Evolutionary conservation across 257 asterid species (phyloP).

Genomic region (Solanum etuberosum): DNA sequence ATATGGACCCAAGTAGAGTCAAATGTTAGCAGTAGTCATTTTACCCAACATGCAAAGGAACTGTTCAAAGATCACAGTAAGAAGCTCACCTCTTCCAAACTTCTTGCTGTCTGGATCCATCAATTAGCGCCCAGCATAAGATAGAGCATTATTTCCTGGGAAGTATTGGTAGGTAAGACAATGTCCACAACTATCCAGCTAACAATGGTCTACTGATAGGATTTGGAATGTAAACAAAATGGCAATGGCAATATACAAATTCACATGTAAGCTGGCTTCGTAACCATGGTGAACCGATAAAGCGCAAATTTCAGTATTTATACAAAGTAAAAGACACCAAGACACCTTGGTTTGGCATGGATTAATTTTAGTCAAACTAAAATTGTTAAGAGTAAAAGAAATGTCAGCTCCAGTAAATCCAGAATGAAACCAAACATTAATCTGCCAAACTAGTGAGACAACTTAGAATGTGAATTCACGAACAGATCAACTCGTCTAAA

Average conservation of each 20-base stretch:
- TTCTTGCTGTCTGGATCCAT: slow-evolving; percentile 88
- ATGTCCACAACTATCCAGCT: background rate
- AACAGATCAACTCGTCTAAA: background rate
- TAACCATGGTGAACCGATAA: background rate
- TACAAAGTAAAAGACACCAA: background rate
- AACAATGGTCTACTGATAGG: background rate
- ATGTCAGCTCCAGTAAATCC: background rate
- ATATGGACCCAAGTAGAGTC: background rate
- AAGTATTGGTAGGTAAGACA: background rate
- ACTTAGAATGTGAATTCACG: background rate
- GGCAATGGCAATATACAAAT: background rate
- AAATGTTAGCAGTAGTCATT: background rate
- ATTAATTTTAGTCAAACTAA: background rate
- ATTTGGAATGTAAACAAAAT: background rate
- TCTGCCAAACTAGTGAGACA: background rate
- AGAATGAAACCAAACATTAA: background rate
- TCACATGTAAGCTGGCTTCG: background rate
- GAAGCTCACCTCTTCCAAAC: slow-evolving; percentile 83
- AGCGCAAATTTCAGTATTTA: background rate
- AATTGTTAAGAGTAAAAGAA: background rate
- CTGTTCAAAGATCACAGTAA: background rate
- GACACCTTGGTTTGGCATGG: background rate
- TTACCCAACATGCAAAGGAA: background rate
- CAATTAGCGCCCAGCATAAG: slow-evolving; percentile 36
- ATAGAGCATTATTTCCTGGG: slow-evolving; percentile 40